These are phyloP conservation scores for Neltuma alba DNA, from an alignment of 306 rosid species.

Conservation along the genomic window DNA sequence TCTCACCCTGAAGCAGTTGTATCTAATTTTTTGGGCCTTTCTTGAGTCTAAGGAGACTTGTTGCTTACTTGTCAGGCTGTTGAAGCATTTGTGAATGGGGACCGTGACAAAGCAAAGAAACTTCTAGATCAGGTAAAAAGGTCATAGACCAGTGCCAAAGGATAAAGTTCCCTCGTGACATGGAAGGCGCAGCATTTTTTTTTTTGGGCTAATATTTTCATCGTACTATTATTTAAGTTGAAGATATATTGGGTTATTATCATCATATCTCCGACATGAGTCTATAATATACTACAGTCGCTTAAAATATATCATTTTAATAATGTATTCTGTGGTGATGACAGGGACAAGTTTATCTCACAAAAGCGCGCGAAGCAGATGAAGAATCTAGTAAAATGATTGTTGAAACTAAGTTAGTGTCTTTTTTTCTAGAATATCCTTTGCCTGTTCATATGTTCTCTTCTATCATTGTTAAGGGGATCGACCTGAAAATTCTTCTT, in stretches of 20 bases:
- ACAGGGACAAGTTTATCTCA: conserved; percentile 65
- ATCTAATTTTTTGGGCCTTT: conserved; percentile 20
- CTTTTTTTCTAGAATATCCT: conserved; percentile 15
- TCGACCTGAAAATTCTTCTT: conserved; percentile 11
- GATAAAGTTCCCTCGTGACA: conserved; percentile 25
- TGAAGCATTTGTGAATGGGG: conserved; percentile 66
- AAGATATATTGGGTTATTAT: conserved; percentile 10
- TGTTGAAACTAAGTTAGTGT: conserved; percentile 60
- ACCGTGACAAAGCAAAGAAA: conserved; percentile 58
- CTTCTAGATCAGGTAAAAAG: conserved; percentile 61
- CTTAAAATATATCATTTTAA: conserved; percentile 14
- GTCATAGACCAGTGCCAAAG: conserved; percentile 20
- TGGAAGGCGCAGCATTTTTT: not conserved
- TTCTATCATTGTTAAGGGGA: conserved; percentile 4
- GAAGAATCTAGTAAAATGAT: conserved; percentile 73
- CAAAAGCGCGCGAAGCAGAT: conserved; percentile 69
- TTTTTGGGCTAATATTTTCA: conserved; percentile 6
- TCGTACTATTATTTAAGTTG: conserved; percentile 15
- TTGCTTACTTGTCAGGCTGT: conserved; percentile 64
- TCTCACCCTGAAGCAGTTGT: conserved; percentile 21
- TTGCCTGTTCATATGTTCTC: not conserved
- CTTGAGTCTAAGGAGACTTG: conserved; percentile 35
- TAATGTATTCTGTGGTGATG: conserved; percentile 31
- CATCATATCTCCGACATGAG: conserved; percentile 3
- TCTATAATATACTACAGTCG: conserved; percentile 6